These are phyloP conservation scores for Scutellospora calospora DNA, from an alignment of 371 early-diverging fungal genomes.

Conservation along the genomic window DNA sequence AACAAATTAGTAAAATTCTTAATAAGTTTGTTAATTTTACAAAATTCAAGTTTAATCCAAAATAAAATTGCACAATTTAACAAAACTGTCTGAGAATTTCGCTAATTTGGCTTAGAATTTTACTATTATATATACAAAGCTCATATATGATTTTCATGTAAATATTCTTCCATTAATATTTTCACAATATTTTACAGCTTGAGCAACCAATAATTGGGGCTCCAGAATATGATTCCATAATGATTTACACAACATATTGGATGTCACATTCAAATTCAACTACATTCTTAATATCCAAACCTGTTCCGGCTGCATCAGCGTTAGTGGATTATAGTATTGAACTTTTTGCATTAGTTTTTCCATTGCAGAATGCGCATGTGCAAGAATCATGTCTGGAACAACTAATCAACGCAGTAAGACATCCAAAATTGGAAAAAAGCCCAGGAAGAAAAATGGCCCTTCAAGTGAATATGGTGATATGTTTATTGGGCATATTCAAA, in stretches of 20 bases:
- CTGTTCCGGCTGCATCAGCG: slow-evolving; percentile 51
- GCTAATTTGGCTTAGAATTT: too few species aligned
- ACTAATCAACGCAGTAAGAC: slow-evolving; percentile 72
- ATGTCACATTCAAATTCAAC: slow-evolving; percentile 42
- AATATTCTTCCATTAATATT: not conserved
- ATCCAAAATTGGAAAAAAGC: slow-evolving; percentile 70
- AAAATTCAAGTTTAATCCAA: too few species aligned
- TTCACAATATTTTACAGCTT: slow-evolving; percentile 40
- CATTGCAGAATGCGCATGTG: slow-evolving; percentile 64
- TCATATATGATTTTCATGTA: too few species aligned
- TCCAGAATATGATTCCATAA: slow-evolving; percentile 67
- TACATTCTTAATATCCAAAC: slow-evolving; percentile 50
- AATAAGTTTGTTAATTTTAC: too few species aligned
- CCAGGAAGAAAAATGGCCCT: slow-evolving; percentile 81
- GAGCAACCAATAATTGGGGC: slow-evolving; percentile 71
- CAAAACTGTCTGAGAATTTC: too few species aligned
- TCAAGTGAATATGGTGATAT: slow-evolving; percentile 80
- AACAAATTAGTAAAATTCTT: too few species aligned
- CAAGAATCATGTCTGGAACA: slow-evolving; percentile 85
- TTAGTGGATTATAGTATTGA: slow-evolving; percentile 73
- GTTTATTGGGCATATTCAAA: slow-evolving; percentile 63
- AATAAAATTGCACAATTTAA: too few species aligned
- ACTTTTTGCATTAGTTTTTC: slow-evolving; percentile 78
- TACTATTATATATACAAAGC: too few species aligned
- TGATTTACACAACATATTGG: slow-evolving; percentile 61